Conservation (phyloP, 371 early-diverging fungal species). For the Rhizopus delemar region DNA sequence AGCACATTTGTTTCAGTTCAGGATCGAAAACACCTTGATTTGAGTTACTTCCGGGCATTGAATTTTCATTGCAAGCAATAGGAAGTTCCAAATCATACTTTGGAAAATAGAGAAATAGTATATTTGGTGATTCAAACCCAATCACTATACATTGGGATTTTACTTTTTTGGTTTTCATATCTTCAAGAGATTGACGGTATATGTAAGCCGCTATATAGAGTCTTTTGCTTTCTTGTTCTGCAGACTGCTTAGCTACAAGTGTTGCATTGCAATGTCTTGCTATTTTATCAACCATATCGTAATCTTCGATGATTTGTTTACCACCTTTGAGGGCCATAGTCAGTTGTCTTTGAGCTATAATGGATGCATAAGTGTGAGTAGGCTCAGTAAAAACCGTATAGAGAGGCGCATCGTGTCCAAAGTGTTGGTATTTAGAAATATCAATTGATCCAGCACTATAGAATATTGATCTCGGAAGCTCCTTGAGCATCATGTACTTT, state of each 20-base stretch:
- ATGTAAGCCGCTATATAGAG: conserved; percentile 35
- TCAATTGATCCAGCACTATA: conserved; percentile 76
- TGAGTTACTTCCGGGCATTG: conserved; percentile 12
- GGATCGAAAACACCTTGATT: conserved; percentile 6
- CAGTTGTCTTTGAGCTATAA: conserved; percentile 83
- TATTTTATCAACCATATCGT: conserved; percentile 29
- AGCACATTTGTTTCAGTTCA: conserved; percentile 9
- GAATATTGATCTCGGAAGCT: conserved; percentile 74
- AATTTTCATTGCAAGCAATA: conserved; percentile 6
- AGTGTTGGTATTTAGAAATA: conserved; percentile 59
- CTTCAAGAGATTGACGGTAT: conserved; percentile 30
- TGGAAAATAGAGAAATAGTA: conserved; percentile 15
- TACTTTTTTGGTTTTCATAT: conserved; percentile 2
- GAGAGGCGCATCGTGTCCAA: conserved; percentile 64
- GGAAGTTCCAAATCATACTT: conserved; percentile 21
- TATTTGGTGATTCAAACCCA: conserved; percentile 11
- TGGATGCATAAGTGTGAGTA: conserved; percentile 90
- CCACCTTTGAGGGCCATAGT: conserved; percentile 28
- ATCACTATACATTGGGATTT: conserved; percentile 16
- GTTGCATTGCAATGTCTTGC: conserved; percentile 38
- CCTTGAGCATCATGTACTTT: conserved; percentile 56
- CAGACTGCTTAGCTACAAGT: conserved; percentile 16
- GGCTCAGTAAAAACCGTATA: conserved; percentile 90
- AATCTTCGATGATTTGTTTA: conserved; percentile 8
- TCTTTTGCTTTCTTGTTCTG: conserved; percentile 26